A percentile compares a stretch with the other conserved stretches of the same genome.
Conservation (phyloP, 2,329 filamentous ascomycete genomes). For the Colletotrichum siamense region DNA sequence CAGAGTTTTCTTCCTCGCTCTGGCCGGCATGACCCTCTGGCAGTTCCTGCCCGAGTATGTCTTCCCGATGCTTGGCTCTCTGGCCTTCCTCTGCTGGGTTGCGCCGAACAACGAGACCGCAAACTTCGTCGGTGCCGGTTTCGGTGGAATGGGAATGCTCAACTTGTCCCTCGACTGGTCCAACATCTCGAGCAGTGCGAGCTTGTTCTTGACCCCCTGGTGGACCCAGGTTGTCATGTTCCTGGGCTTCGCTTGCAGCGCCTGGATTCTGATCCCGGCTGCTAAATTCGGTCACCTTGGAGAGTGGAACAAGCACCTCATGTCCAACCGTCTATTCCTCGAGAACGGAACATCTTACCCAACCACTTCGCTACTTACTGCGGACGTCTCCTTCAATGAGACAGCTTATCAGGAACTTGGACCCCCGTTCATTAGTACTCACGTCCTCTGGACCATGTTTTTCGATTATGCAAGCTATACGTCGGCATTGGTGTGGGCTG, state of each 20-base stretch:
- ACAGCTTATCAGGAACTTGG: constrained; percentile 62
- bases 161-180: constrained; percentile 64
- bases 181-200: constrained; percentile 46
- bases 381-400: constrained; percentile 61
- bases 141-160: constrained; percentile 62
- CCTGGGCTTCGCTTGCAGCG: constrained; percentile 58
- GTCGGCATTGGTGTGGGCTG: constrained; percentile 56
- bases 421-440: constrained; percentile 54
- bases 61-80: constrained; percentile 14
- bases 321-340: constrained; percentile 63
- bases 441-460: constrained; percentile 16
- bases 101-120: constrained; percentile 62
- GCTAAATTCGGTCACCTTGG: constrained; percentile 64
- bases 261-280: constrained; percentile 63
- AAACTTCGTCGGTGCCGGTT: constrained; percentile 66
- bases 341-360: constrained; percentile 52
- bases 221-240: constrained; percentile 57
- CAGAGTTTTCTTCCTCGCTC: constrained; percentile 59
- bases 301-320: constrained; percentile 52
- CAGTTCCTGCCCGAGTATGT: constrained; percentile 17
- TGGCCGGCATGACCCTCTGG: constrained; percentile 51
- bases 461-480: constrained; percentile 56
- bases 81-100: constrained; percentile 66
- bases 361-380: constrained; percentile 38
- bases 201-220: constrained; percentile 60